phyloP scores from a whole-genome alignment of 352 stramenopile species.

The Phytopythium aichiense region DNA sequence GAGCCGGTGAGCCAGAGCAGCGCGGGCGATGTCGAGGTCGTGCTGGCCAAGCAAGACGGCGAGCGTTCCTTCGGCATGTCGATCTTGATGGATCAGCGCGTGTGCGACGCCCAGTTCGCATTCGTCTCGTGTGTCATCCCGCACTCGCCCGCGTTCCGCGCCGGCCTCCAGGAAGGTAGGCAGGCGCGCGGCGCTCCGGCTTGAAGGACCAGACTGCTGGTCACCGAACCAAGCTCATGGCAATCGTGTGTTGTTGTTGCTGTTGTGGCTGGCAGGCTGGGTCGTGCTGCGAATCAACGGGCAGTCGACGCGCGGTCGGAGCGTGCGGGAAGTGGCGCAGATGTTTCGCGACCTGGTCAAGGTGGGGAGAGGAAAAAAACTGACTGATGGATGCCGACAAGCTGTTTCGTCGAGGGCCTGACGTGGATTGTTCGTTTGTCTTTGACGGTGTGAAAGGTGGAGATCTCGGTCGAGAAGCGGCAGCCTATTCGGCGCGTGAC shows the following conservation, averaged over 20 bases:
- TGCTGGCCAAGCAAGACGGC: constrained; percentile 34
- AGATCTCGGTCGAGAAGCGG: neutral
- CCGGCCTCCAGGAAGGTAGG: constrained; percentile 44
- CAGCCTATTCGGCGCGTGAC: neutral
- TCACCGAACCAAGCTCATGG: neutral
- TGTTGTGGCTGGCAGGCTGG: constrained; percentile 22
- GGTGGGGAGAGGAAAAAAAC: too few species aligned
- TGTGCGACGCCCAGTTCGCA: constrained; percentile 24
- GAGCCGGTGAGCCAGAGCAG: neutral
- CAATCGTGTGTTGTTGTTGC: neutral
- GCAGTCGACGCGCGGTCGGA: constrained; percentile 21
- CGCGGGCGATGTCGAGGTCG: constrained; percentile 13
- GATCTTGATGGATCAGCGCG: constrained; percentile 29
- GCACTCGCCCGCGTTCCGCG: constrained; percentile 49
- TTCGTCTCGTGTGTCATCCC: constrained; percentile 56
- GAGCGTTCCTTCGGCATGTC: constrained; percentile 74
- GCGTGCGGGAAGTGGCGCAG: constrained; percentile 32
- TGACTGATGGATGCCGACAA: neutral
- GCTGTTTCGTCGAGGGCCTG: neutral
- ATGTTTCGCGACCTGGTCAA: constrained; percentile 40
- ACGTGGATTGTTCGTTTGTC: neutral
- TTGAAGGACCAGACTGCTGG: neutral
- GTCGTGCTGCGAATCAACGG: constrained; percentile 38
- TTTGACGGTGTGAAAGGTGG: neutral
- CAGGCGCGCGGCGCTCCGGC: too few species aligned